phyloP scores from a whole-genome alignment of 2,329 filamentous ascomycete species.

The Cladophialophora carrionii region DNA sequence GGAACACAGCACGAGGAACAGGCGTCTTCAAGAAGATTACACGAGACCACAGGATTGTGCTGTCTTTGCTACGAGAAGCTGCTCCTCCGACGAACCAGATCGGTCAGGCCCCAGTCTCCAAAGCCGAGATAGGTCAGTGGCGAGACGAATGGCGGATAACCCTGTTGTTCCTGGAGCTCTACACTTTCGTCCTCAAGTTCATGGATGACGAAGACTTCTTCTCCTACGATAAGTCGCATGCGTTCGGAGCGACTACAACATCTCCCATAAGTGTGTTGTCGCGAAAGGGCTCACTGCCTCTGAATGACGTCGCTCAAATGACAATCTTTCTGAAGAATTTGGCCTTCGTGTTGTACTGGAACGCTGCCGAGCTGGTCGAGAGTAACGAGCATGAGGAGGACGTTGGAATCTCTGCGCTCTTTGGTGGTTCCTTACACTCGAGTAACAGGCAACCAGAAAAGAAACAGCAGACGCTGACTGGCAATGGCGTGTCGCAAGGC shows the following conservation, averaged over 20 bases:
- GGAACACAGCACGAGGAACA: slow-evolving; percentile 67
- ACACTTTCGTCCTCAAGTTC: slow-evolving; percentile 86
- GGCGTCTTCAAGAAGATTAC: slow-evolving; percentile 61
- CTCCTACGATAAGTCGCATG: slow-evolving; percentile 40
- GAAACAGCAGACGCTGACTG: slow-evolving; percentile 57
- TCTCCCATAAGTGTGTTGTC: slow-evolving; percentile 58
- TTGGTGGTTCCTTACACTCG: slow-evolving; percentile 28
- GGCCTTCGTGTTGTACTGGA: slow-evolving; percentile 85
- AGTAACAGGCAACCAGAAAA: slow-evolving; percentile 40
- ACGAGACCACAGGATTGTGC: slow-evolving; percentile 60
- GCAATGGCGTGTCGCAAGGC: slow-evolving; percentile 72
- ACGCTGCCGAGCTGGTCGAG: slow-evolving; percentile 67
- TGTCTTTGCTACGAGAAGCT: slow-evolving; percentile 57
- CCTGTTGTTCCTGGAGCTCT: slow-evolving; percentile 88
- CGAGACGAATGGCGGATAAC: slow-evolving; percentile 83
- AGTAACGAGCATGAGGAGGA: slow-evolving; percentile 44
- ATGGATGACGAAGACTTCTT: slow-evolving; percentile 98
- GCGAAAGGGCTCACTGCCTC: slow-evolving; percentile 67
- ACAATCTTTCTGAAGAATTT: slow-evolving; percentile 87
- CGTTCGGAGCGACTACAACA: slow-evolving; percentile 45
- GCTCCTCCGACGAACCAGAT: slow-evolving; percentile 48
- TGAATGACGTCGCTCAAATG: slow-evolving; percentile 72
- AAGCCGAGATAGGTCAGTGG: slow-evolving; percentile 47
- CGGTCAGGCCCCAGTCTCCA: slow-evolving; percentile 35
- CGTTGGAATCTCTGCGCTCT: slow-evolving; percentile 31